Conservation (phyloP, 768 basidiomycete genomes). For the Rhodotorula taiwanensis region DNA sequence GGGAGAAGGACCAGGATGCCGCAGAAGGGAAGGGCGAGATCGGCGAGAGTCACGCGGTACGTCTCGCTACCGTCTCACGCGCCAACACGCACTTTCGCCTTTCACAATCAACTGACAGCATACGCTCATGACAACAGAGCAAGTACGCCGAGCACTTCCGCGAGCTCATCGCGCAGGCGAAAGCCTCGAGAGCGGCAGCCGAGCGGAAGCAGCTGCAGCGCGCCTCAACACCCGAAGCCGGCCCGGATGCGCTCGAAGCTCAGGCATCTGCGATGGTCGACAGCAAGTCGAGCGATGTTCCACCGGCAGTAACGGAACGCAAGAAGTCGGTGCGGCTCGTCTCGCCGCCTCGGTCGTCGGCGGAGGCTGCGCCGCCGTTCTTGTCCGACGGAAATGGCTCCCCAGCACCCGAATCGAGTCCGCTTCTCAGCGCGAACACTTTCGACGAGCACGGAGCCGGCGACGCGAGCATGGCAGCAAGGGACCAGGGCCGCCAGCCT, state of each 20-base stretch:
- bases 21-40: background rate
- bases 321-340: conserved; percentile 3
- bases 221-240: no score
- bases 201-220: background rate
- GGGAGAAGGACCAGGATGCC: conserved; percentile 16
- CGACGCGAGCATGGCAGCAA: no score
- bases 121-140: no score
- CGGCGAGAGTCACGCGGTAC: background rate
- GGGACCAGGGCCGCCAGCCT: no score
- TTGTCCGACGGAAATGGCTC: background rate
- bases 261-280: background rate
- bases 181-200: background rate
- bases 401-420: background rate
- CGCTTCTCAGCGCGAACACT: background rate
- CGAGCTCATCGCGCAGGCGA: conserved; percentile 1
- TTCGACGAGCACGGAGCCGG: no score
- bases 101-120: background rate
- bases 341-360: background rate
- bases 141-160: conserved; percentile 11
- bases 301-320: background rate
- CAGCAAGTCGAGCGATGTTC: background rate
- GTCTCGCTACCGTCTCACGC: background rate
- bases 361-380: background rate
- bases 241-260: no score
- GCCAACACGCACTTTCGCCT: no score